phyloP scores from a whole-genome alignment of 495 filamentous ascomycete genomes.

The Penicillium lividum region DNA sequence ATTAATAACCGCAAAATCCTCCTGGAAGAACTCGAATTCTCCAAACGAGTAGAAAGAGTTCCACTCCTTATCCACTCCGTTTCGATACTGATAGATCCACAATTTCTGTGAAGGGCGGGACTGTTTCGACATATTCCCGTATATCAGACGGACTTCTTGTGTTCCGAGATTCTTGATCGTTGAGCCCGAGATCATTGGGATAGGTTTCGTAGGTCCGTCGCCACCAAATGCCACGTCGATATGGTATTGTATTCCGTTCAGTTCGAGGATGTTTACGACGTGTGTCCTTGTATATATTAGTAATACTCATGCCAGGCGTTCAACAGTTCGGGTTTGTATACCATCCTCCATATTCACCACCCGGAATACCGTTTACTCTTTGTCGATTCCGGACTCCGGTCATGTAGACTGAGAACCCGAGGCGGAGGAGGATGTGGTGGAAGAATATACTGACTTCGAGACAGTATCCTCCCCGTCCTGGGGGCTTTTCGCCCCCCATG shows the following conservation, averaged over 20 bases:
- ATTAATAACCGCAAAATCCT: constrained; percentile 69
- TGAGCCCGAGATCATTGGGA: constrained; percentile 47
- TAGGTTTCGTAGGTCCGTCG: constrained; percentile 57
- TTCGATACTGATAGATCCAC: constrained; percentile 66
- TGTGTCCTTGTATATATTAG: constrained; percentile 53
- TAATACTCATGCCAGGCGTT: background rate
- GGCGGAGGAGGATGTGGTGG: constrained; percentile 57
- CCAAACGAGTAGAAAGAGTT: constrained; percentile 60
- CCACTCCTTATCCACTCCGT: constrained; percentile 48
- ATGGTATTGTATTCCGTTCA: constrained; percentile 52
- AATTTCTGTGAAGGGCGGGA: constrained; percentile 41
- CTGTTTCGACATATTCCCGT: constrained; percentile 49
- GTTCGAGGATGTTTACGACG: constrained; percentile 67
- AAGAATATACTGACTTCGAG: constrained; percentile 76
- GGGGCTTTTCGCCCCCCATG: constrained; percentile 36
- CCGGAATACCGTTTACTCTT: constrained; percentile 29
- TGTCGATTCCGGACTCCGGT: constrained; percentile 47
- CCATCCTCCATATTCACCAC: constrained; percentile 45
- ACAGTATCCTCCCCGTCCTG: constrained; percentile 72
- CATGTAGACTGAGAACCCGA: constrained; percentile 61
- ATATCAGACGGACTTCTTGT: constrained; percentile 51
- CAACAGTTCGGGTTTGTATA: constrained; percentile 10
- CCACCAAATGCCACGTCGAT: constrained; percentile 75
- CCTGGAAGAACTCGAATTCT: constrained; percentile 59
- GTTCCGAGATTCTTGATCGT: constrained; percentile 45